A percentile compares a stretch with the other conserved stretches of the same genome.
Evolutionary conservation across 1,284 basidiomycete species (phyloP).

Genomic region (Microbotryum lychnidis-dioicae): DNA sequence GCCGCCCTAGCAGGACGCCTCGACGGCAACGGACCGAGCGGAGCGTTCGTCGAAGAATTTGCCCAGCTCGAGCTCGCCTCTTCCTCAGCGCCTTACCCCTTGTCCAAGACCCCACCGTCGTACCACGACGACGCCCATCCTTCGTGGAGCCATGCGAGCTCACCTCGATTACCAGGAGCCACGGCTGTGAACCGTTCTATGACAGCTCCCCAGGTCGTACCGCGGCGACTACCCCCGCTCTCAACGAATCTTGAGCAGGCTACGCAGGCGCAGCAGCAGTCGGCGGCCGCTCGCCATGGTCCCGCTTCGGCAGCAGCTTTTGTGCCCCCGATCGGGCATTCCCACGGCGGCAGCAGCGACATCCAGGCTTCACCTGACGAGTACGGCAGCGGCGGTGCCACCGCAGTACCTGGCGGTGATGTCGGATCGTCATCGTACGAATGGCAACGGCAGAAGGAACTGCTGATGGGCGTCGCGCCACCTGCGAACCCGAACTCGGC

Average conservation of each 20-base stretch:
- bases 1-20: too few relatives aligned
- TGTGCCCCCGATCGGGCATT: conserved; percentile 49
- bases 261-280: neutral
- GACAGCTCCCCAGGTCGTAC: neutral
- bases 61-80: neutral
- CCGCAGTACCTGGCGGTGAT: neutral
- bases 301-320: conserved; percentile 48
- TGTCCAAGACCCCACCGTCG: too few relatives aligned
- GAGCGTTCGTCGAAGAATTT: neutral
- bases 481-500: neutral
- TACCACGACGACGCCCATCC: too few relatives aligned
- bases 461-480: conserved; percentile 11
- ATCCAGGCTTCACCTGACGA: neutral
- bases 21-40: neutral
- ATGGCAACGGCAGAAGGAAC: conserved; percentile 25
- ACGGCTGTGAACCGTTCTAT: neutral
- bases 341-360: conserved; percentile 25
- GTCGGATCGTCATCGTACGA: conserved; percentile 3
- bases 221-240: conserved; percentile 23
- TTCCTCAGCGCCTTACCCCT: neutral
- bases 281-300: conserved; percentile 30
- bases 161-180: too few relatives aligned
- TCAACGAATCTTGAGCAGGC: conserved; percentile 16
- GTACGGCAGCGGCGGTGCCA: neutral
- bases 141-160: too few relatives aligned